Evolutionary conservation across 176 grass and related monocot species (phyloP).

Genomic region (Panicum miliaceum): DNA sequence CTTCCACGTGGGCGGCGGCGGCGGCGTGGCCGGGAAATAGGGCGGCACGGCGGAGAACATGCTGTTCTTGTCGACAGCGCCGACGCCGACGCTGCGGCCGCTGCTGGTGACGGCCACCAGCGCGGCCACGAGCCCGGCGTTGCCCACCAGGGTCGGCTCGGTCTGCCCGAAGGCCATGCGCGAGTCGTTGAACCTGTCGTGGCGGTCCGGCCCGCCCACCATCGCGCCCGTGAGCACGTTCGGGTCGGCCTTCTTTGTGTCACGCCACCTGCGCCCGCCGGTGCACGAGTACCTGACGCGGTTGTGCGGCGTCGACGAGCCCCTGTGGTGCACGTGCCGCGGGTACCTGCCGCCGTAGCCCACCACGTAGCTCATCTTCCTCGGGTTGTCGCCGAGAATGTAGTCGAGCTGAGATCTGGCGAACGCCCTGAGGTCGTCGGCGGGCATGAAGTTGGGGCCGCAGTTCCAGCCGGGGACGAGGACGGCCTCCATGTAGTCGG

Average conservation of each 20-base stretch:
- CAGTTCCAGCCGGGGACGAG: constrained; percentile 84
- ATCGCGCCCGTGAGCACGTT: constrained; percentile 87
- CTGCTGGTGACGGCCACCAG: constrained; percentile 75
- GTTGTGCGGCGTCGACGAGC: constrained; percentile 77
- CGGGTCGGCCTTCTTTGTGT: constrained; percentile 65
- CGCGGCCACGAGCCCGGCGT: constrained; percentile 79
- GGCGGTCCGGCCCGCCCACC: constrained; percentile 81
- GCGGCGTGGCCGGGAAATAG: constrained; percentile 60
- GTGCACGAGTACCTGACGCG: constrained; percentile 87
- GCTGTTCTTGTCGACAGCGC: constrained; percentile 82
- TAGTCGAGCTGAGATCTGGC: constrained; percentile 86
- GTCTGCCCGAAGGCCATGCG: constrained; percentile 65
- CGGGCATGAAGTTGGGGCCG: constrained; percentile 75
- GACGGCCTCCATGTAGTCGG: constrained; percentile 80
- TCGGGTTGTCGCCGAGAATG: constrained; percentile 85
- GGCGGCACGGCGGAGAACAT: constrained; percentile 94
- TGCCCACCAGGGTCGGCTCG: constrained; percentile 86
- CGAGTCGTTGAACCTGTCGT: constrained; percentile 67
- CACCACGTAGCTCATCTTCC: constrained; percentile 94
- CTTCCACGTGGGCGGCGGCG: constrained; percentile 82
- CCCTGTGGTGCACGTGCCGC: constrained; percentile 72
- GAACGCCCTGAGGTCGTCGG: constrained; percentile 59
- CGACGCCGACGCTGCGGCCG: constrained; percentile 46
- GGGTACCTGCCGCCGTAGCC: constrained; percentile 85
- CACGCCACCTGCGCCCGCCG: constrained; percentile 68